Evolutionary conservation across 768 basidiomycete genomes (phyloP).

Genomic region (Butyriboletus loyo): DNA sequence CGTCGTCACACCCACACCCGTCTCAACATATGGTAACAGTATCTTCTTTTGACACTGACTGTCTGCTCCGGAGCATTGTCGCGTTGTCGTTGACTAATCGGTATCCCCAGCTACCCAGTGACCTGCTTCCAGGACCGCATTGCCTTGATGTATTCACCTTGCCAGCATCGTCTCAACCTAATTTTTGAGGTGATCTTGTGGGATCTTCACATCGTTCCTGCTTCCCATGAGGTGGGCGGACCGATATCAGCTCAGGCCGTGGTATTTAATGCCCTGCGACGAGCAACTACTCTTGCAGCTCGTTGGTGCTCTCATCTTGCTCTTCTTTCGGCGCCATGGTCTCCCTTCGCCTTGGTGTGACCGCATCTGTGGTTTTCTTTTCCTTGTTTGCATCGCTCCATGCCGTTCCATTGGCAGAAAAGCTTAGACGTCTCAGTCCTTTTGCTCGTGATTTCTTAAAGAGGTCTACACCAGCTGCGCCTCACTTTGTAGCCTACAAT

Average conservation of each 20-base stretch:
- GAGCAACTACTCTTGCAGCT: neutral
- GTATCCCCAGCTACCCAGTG: neutral
- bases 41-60: neutral
- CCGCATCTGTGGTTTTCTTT: neutral
- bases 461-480: constrained; percentile 38
- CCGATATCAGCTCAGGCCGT: neutral
- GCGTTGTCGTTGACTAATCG: neutral
- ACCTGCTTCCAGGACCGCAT: constrained; percentile 1
- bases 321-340: constrained; percentile 11
- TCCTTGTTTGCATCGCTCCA: constrained; percentile 6
- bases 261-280: constrained; percentile 18
- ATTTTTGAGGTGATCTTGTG: neutral
- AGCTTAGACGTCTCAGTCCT: constrained; percentile 20
- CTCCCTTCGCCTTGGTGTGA: constrained; percentile 4
- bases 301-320: neutral
- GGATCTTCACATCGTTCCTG: constrained; percentile 3
- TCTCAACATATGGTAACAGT: neutral
- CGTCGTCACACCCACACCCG: neutral
- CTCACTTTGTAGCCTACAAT: constrained; percentile 45
- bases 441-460: constrained; percentile 20
- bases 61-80: neutral
- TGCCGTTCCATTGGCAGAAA: constrained; percentile 22
- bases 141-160: constrained; percentile 1
- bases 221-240: constrained; percentile 1
- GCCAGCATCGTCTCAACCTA: neutral